Evolutionary conservation across 1,139 yeast genomes (phyloP), one percentile per base, ranked within the genome.

Genomic region (Kurtzmaniella quercitrusa): DNA sequence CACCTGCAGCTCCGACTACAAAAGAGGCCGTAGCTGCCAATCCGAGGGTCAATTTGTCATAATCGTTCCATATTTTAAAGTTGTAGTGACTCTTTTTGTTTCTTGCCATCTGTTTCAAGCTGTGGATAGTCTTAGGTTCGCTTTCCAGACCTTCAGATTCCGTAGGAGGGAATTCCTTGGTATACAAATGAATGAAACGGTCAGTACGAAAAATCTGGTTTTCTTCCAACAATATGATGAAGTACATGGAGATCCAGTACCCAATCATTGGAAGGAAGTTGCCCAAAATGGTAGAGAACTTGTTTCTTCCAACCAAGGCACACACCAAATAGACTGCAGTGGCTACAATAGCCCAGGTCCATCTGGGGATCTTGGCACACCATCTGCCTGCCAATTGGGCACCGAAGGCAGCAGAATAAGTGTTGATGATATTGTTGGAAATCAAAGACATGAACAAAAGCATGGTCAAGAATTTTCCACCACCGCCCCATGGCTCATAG

Each of bases 261-360:
- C 96, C 96, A 48, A 90, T 79, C 96, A 90, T 89, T 9, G 97
- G 96, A 53, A 90, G 70, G 67, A 90, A 90, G 57, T 89, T 90
- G n/a, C 90, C 81, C 57, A 90, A 69, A 49, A 89, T 88, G 3
- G 81, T 73, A 39, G 90, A 75, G 59, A 90, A 85, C 54, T 82
- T 80, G 60, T 85, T 70, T 55, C 88, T 75, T 10, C 97, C 97
- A 11, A 81, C 93, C 43, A 85, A 58, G 1, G 93, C 84, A 59
- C 85, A 76, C 1, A 85, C 81, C 53, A 87, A 69, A 54, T 82
- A 84, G 18, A 86, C 66, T 1, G 72, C 79, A 4, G 91, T 86
- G 31, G 85, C 73, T 2, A 78, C 60, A 40, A 87, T 65, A 1
- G 88, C 84, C 79, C 91, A 81, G 39, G 81, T 59, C 86, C 94